These are phyloP conservation scores for Aspergillus taichungensis DNA, from an alignment of 495 filamentous ascomycete genomes.

Conservation along the genomic window DNA sequence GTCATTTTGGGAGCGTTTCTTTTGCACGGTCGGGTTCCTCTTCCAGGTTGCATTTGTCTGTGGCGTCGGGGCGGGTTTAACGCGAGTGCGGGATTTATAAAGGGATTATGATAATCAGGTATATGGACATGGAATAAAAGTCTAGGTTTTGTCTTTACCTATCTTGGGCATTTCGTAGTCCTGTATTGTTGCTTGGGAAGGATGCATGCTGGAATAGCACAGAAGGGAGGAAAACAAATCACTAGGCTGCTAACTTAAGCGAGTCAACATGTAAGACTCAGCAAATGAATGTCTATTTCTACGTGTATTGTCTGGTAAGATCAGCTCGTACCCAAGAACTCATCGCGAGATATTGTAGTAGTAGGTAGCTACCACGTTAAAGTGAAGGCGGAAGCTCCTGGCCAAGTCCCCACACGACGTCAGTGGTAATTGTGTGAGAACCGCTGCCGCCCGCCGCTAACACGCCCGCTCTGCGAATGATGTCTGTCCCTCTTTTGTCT, in stretches of 20 bases:
- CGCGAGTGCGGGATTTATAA: background rate
- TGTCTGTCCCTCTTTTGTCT: background rate
- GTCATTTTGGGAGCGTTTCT: slow-evolving; percentile 8
- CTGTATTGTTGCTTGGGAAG: background rate
- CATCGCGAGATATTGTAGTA: too few relatives aligned
- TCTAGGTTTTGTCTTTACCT: background rate
- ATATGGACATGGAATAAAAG: background rate
- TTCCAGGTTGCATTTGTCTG: slow-evolving; percentile 11
- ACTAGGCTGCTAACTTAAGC: too few relatives aligned
- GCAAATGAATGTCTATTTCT: too few relatives aligned
- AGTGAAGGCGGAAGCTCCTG: background rate
- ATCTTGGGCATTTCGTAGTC: background rate
- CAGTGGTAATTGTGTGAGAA: slow-evolving; percentile 6
- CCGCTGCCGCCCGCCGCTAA: slow-evolving; percentile 8
- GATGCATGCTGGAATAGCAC: background rate
- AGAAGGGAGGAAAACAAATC: background rate
- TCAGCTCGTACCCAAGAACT: too few relatives aligned
- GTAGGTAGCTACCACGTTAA: too few relatives aligned
- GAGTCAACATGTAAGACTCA: too few relatives aligned
- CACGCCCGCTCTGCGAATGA: background rate
- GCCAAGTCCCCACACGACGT: slow-evolving; percentile 9
- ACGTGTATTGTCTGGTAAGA: too few relatives aligned
- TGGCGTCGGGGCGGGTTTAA: slow-evolving; percentile 2
- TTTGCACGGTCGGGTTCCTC: slow-evolving; percentile 12
- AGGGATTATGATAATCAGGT: background rate